Conservation (phyloP, 2,329 filamentous ascomycete genomes). For the Colletotrichum sp. region DNA sequence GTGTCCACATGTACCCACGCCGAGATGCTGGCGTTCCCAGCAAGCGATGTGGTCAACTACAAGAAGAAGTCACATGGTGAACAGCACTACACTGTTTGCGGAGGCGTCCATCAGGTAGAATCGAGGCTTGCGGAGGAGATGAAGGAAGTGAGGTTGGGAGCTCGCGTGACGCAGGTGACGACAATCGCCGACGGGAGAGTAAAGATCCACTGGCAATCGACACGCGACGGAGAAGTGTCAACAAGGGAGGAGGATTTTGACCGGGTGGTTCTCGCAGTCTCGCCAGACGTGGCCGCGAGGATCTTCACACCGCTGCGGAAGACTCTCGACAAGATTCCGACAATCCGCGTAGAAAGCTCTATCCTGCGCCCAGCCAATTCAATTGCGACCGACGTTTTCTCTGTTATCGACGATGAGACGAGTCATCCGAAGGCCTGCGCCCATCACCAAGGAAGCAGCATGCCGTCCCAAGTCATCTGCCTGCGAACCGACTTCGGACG, state of each 20-base stretch:
- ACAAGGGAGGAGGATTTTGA: too few relatives aligned
- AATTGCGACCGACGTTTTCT: too few relatives aligned
- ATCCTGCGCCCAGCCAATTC: too few relatives aligned
- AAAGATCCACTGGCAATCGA: too few relatives aligned
- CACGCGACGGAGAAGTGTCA: too few relatives aligned
- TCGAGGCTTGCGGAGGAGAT: slow-evolving; percentile 34
- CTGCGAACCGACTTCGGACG: slow-evolving; percentile 38
- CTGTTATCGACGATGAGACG: too few relatives aligned
- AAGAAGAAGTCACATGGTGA: too few relatives aligned
- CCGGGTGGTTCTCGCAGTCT: slow-evolving; percentile 46
- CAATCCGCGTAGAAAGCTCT: slow-evolving; percentile 45
- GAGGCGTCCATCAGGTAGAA: slow-evolving; percentile 56
- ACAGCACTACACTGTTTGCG: slow-evolving; percentile 56
- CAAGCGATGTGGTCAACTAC: slow-evolving; percentile 56
- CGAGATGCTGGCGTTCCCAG: slow-evolving; percentile 55
- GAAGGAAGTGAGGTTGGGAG: too few relatives aligned
- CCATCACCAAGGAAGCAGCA: slow-evolving; percentile 28
- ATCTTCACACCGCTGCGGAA: too few relatives aligned
- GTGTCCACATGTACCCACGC: slow-evolving; percentile 60
- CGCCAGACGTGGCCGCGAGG: slow-evolving; percentile 29
- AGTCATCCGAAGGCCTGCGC: slow-evolving; percentile 23
- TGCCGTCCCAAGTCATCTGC: slow-evolving; percentile 35
- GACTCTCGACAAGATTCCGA: slow-evolving; percentile 48
- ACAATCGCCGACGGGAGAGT: too few relatives aligned
- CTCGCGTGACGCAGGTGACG: too few relatives aligned